These are phyloP conservation scores for Przewalskia tangutica DNA, from an alignment of 257 asterid genomes.

Conservation along the genomic window DNA sequence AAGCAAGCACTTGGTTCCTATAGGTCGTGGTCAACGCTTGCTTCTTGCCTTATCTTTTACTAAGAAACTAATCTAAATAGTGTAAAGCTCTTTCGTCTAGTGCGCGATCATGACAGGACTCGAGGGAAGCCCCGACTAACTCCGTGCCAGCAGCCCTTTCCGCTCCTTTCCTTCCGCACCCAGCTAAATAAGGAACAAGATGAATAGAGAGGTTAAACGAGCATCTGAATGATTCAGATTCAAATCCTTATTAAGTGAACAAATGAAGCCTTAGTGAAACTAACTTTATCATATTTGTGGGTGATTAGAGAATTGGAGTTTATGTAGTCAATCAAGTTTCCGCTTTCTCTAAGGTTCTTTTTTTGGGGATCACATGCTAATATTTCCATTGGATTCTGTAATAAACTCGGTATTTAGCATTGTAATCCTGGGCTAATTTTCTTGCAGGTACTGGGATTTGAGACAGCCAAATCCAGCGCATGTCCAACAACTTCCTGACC, in stretches of 20 bases:
- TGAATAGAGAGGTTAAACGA: too few relatives aligned
- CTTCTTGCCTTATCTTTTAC: too few relatives aligned
- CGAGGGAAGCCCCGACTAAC: too few relatives aligned
- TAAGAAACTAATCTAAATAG: too few relatives aligned
- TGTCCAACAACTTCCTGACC: slow-evolving; percentile 91
- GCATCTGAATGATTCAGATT: too few relatives aligned
- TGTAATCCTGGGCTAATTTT: slow-evolving; percentile 4
- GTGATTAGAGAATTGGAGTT: background rate
- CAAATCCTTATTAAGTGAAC: background rate
- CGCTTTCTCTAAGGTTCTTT: background rate
- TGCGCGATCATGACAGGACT: too few relatives aligned
- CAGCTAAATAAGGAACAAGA: too few relatives aligned
- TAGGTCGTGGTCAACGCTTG: too few relatives aligned
- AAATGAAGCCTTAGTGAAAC: background rate
- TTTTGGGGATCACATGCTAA: background rate
- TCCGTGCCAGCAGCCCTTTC: too few relatives aligned
- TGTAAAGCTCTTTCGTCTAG: too few relatives aligned
- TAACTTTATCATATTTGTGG: background rate
- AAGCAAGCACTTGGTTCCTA: too few relatives aligned
- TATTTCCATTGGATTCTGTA: background rate
- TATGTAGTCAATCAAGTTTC: background rate
- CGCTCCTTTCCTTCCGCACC: too few relatives aligned
- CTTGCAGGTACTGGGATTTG: slow-evolving; percentile 88
- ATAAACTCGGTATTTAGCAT: background rate
- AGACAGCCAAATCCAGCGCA: slow-evolving; percentile 84